These are phyloP conservation scores for Candida nemodendra DNA, from an alignment of 805 yeast species.

Conservation along the genomic window DNA sequence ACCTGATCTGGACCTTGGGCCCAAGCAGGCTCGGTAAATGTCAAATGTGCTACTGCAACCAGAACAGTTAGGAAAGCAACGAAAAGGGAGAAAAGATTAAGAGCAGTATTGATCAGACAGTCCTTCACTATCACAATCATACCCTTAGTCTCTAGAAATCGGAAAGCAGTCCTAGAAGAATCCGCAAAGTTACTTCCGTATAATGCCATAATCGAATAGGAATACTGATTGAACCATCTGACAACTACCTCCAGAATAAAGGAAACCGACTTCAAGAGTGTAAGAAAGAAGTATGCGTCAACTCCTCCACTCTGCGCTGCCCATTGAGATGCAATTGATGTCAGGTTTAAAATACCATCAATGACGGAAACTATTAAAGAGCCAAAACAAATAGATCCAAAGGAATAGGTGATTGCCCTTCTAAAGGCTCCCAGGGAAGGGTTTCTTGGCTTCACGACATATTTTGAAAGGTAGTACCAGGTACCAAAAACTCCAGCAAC, in stretches of 20 bases:
- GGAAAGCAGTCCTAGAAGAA: constrained; percentile 78
- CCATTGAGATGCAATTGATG: constrained; percentile 7
- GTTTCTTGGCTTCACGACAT: constrained; percentile 62
- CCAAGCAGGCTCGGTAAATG: constrained; percentile 61
- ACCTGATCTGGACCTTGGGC: constrained; percentile 37
- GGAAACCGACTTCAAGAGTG: constrained; percentile 20
- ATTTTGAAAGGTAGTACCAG: constrained; percentile 70
- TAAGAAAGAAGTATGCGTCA: constrained; percentile 6
- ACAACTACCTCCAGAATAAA: constrained; percentile 40
- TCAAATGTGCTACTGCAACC: constrained; percentile 63
- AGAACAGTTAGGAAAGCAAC: constrained; percentile 48
- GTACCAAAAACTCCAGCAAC: constrained; percentile 84
- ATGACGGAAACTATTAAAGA: constrained; percentile 68
- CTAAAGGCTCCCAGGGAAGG: constrained; percentile 77
- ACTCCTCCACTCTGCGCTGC: constrained; percentile 12
- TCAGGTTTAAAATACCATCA: constrained; percentile 33
- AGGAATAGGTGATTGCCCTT: constrained; percentile 78
- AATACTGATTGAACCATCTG: constrained; percentile 83
- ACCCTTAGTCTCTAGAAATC: constrained; percentile 71
- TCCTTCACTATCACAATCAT: constrained; percentile 82
- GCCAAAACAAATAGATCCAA: constrained; percentile 89
- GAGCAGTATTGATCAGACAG: constrained; percentile 71
- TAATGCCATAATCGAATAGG: constrained; percentile 83
- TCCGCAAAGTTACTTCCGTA: constrained; percentile 74
- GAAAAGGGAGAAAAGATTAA: constrained; percentile 67